Conservation (phyloP, 2,329 filamentous ascomycete species). For the Amphichorda felina region DNA sequence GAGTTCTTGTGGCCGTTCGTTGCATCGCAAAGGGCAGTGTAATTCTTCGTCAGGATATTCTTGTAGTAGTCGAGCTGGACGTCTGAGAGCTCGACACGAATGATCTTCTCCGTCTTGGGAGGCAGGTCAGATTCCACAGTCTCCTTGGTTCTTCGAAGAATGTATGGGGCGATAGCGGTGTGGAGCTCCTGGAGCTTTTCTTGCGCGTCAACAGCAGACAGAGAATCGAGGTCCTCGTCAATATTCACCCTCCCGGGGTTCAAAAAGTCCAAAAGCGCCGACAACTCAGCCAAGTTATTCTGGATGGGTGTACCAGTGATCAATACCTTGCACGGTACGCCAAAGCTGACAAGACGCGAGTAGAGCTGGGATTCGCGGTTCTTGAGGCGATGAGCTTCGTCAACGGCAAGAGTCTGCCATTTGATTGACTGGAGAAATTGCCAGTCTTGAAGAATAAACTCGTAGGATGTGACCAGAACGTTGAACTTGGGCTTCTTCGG, state of each 20-base stretch:
- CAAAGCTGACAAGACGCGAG: slow-evolving; percentile 72
- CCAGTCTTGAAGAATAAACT: slow-evolving; percentile 83
- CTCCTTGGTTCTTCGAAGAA: slow-evolving; percentile 90
- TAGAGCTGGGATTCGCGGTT: slow-evolving; percentile 94
- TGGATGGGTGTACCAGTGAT: slow-evolving; percentile 97
- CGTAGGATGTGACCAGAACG: slow-evolving; percentile 93
- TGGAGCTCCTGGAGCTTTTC: slow-evolving; percentile 81
- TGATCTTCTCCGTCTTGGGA: slow-evolving; percentile 97
- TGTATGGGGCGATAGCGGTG: slow-evolving; percentile 80
- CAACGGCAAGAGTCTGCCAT: slow-evolving; percentile 94
- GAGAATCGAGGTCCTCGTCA: slow-evolving; percentile 76
- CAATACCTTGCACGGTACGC: slow-evolving; percentile 74
- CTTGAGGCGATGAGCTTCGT: slow-evolving; percentile 94
- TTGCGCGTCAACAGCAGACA: slow-evolving; percentile 70
- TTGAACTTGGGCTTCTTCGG: slow-evolving; percentile 89
- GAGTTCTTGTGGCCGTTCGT: slow-evolving; percentile 88
- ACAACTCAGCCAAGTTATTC: slow-evolving; percentile 88
- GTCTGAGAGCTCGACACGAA: slow-evolving; percentile 92
- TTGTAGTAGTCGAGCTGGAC: slow-evolving; percentile 98
- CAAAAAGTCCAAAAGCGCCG: slow-evolving; percentile 87
- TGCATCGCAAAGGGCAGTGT: slow-evolving; percentile 84
- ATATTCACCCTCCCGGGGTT: slow-evolving; percentile 91
- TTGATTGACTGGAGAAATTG: slow-evolving; percentile 81
- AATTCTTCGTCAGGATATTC: slow-evolving; percentile 95
- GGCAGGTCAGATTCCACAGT: slow-evolving; percentile 95